Conservation (phyloP, 2,329 filamentous ascomycete genomes). For the Ascochyta viciae-villosae region DNA sequence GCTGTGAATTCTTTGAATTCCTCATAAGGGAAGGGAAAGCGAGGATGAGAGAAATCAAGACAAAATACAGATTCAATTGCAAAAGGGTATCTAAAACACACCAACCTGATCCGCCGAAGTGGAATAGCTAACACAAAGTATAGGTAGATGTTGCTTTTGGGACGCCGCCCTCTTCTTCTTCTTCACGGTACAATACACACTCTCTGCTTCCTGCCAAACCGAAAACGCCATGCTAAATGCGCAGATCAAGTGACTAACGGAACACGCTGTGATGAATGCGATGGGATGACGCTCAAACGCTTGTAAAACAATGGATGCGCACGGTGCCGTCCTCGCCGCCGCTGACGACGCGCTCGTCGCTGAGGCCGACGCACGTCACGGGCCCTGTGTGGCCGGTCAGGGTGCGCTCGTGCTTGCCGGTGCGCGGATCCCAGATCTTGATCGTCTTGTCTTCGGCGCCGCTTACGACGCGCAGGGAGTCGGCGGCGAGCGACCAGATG, state of each 20-base stretch:
- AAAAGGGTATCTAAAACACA: too few relatives aligned
- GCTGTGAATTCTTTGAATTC: too few relatives aligned
- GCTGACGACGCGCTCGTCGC: slow-evolving; percentile 86
- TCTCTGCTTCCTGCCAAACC: neutral
- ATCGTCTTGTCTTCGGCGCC: slow-evolving; percentile 94
- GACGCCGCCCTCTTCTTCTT: slow-evolving; percentile 8
- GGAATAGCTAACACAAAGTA: too few relatives aligned
- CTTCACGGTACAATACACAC: neutral
- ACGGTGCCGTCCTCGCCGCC: slow-evolving; percentile 95
- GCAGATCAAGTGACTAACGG: neutral
- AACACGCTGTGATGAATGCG: too few relatives aligned
- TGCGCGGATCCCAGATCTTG: slow-evolving; percentile 93
- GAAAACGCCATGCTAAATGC: slow-evolving; percentile 17
- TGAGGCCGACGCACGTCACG: slow-evolving; percentile 90
- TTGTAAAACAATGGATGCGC: slow-evolving; percentile 61
- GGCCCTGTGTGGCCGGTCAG: slow-evolving; percentile 90
- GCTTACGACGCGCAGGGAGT: slow-evolving; percentile 85
- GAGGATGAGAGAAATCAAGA: too few relatives aligned
- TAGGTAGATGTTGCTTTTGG: slow-evolving; percentile 7
- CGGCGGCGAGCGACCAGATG: slow-evolving; percentile 90
- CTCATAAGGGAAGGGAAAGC: too few relatives aligned
- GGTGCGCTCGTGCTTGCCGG: slow-evolving; percentile 89
- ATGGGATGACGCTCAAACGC: slow-evolving; percentile 5
- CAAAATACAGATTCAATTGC: too few relatives aligned
- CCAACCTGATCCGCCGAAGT: too few relatives aligned